phyloP scores from a whole-genome alignment of 2,329 filamentous ascomycete species.

The Neofusicoccum kwambonambiense region DNA sequence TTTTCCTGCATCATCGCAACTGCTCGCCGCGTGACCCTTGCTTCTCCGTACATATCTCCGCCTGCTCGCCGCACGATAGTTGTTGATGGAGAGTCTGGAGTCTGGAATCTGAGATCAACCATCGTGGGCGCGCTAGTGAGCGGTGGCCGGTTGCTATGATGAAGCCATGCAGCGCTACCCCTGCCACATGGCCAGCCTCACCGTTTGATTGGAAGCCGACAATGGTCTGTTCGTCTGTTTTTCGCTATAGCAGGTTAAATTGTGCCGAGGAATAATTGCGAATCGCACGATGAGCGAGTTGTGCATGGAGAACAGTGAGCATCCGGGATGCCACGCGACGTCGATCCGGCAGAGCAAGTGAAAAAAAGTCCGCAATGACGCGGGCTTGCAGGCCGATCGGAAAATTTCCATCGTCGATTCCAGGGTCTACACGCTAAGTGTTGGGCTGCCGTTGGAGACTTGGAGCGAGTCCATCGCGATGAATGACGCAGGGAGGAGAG shows the following conservation, averaged over 20 bases:
- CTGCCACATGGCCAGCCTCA: conserved; percentile 2
- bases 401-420: not conserved
- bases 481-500: conserved; percentile 6
- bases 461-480: not conserved
- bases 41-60: not conserved
- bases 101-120: conserved; percentile 7
- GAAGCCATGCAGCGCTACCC: conserved; percentile 7
- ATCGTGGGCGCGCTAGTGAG: not conserved
- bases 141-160: conserved; percentile 4
- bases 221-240: not conserved
- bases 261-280: not conserved
- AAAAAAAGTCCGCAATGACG: conserved; percentile 11
- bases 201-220: conserved; percentile 2
- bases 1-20: conserved; percentile 8
- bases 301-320: not conserved
- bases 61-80: not conserved
- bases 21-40: not conserved
- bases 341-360: not conserved
- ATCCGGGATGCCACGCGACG: conserved; percentile 4
- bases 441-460: not conserved
- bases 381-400: not conserved
- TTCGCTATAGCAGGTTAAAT: not conserved
- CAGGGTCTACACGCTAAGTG: conserved; percentile 6
- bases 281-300: not conserved
- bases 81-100: not conserved